Evolutionary conservation across 352 stramenopile genomes (phyloP).

Genomic region (Plasmopara halstedii): DNA sequence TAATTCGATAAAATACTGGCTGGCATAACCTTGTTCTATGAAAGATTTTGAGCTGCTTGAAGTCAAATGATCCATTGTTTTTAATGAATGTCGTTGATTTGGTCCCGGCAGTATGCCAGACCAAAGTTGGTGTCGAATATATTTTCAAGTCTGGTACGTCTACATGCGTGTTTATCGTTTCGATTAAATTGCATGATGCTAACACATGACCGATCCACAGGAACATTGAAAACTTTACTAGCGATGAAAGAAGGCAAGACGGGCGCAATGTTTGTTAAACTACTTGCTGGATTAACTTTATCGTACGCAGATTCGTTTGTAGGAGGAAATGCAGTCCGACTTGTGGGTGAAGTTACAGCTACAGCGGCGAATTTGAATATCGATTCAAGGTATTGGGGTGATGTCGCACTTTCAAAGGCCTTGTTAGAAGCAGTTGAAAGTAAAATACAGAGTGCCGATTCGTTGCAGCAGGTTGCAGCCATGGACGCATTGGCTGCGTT

Average conservation of each 20-base stretch:
- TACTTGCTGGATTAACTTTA: background rate
- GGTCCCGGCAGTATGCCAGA: conserved; percentile 61
- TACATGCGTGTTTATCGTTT: background rate
- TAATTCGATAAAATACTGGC: conserved; percentile 1
- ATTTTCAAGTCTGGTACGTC: conserved; percentile 72
- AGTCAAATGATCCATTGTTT: conserved; percentile 73
- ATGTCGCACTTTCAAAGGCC: conserved; percentile 63
- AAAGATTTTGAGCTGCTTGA: conserved; percentile 63
- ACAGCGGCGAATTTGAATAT: conserved; percentile 56
- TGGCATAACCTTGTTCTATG: conserved; percentile 2
- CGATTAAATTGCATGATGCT: background rate
- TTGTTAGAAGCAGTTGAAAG: conserved; percentile 68
- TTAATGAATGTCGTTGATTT: conserved; percentile 82
- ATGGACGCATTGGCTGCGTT: conserved; percentile 81
- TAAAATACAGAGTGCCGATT: conserved; percentile 56
- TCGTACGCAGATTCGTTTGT: conserved; percentile 57
- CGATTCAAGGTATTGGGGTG: conserved; percentile 69
- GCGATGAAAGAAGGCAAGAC: conserved; percentile 53
- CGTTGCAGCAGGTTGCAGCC: conserved; percentile 70
- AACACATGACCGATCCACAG: conserved; percentile 13
- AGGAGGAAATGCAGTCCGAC: conserved; percentile 58
- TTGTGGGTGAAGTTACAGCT: conserved; percentile 74
- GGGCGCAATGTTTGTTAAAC: background rate
- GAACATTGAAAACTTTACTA: conserved; percentile 54
- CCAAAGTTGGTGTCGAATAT: conserved; percentile 50